phyloP scores from a whole-genome alignment of 2,329 filamentous ascomycete species.

The Venturia nashicola region DNA sequence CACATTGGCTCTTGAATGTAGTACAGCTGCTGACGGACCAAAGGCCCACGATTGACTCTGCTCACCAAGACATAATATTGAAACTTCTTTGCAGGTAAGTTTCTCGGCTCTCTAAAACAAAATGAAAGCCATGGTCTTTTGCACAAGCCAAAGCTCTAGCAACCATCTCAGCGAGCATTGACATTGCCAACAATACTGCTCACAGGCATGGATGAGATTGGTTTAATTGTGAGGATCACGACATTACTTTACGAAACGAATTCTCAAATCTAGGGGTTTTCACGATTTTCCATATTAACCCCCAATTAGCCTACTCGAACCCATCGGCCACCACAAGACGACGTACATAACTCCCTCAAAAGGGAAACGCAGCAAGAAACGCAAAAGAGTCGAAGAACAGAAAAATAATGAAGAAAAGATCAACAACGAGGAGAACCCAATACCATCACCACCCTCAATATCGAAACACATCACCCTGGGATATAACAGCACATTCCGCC shows the following conservation, averaged over 20 bases:
- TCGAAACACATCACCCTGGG: constrained; percentile 50
- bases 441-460: constrained; percentile 39
- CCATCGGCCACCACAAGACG: constrained; percentile 50
- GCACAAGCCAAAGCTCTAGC: too few relatives aligned
- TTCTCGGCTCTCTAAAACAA: neutral
- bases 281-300: neutral
- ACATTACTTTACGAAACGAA: too few relatives aligned
- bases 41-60: neutral
- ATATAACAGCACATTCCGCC: constrained; percentile 49
- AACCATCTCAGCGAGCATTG: too few relatives aligned
- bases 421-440: constrained; percentile 5
- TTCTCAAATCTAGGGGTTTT: too few relatives aligned
- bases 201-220: too few relatives aligned
- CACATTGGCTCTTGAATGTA: neutral
- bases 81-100: constrained; percentile 8
- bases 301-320: constrained; percentile 44
- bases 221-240: too few relatives aligned
- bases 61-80: constrained; percentile 7
- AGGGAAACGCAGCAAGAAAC: constrained; percentile 46
- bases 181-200: too few relatives aligned
- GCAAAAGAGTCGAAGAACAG: constrained; percentile 25
- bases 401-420: constrained; percentile 14
- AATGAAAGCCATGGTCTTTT: neutral
- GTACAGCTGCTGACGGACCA: neutral
- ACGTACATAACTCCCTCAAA: constrained; percentile 44